Evolutionary conservation across 1,284 basidiomycete genomes (phyloP).

Genomic region (Coniferiporia sulphurascens): DNA sequence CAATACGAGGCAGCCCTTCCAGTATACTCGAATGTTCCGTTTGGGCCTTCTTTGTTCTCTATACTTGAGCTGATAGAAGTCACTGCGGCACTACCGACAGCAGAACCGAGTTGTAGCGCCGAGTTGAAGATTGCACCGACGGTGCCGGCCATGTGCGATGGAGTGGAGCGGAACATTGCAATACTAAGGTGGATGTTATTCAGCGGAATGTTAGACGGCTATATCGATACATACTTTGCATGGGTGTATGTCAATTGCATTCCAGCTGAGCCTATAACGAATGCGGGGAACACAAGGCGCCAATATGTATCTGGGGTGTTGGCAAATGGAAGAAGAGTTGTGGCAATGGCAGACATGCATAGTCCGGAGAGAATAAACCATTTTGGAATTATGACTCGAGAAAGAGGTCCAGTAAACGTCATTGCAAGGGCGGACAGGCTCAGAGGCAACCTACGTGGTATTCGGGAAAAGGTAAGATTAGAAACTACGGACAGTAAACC

Average conservation of each 20-base stretch:
- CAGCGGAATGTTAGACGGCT: not conserved
- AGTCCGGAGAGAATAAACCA: constrained; percentile 14
- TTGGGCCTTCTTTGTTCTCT: constrained; percentile 3
- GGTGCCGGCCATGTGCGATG: constrained; percentile 44
- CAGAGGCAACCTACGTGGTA: constrained; percentile 1
- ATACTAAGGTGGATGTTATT: constrained; percentile 33
- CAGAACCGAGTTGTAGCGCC: constrained; percentile 48
- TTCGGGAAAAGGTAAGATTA: not conserved
- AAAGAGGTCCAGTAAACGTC: constrained; percentile 11
- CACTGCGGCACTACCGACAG: constrained; percentile 42
- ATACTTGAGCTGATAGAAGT: constrained; percentile 45
- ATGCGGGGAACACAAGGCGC: constrained; percentile 24
- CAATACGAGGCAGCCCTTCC: constrained; percentile 45
- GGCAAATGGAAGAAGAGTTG: constrained; percentile 16
- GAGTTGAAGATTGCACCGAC: constrained; percentile 53
- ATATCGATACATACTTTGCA: constrained; percentile 17
- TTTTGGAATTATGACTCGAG: constrained; percentile 17
- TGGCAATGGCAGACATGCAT: constrained; percentile 14
- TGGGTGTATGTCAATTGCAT: constrained; percentile 20
- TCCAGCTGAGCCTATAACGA: constrained; percentile 24
- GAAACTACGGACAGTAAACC: not conserved
- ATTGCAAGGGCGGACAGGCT: constrained; percentile 13
- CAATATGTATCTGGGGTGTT: constrained; percentile 17
- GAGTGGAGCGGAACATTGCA: constrained; percentile 45
- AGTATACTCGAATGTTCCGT: constrained; percentile 29